phyloP scores from a whole-genome alignment of 2,329 filamentous ascomycete genomes.

The Trichoderma cornu-damae region DNA sequence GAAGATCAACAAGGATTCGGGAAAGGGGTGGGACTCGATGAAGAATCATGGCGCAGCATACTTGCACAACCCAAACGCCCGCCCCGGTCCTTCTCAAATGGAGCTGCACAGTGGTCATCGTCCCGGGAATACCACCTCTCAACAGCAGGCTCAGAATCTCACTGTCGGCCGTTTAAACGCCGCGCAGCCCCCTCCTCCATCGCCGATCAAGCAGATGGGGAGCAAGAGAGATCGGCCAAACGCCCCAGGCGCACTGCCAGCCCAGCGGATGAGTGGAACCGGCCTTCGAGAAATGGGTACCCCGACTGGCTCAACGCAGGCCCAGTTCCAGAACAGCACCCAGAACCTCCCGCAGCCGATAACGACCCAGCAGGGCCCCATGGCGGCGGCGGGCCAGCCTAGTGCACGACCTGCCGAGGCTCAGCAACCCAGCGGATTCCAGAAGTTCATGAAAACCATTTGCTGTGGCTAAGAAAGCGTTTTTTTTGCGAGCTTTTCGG shows the following conservation, averaged over 20 bases:
- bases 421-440: slow-evolving; percentile 68
- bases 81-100: slow-evolving; percentile 77
- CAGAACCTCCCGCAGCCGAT: slow-evolving; percentile 72
- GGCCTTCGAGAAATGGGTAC: slow-evolving; percentile 72
- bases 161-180: slow-evolving; percentile 89
- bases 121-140: slow-evolving; percentile 60
- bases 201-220: slow-evolving; percentile 75
- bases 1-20: slow-evolving; percentile 78
- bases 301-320: slow-evolving; percentile 85
- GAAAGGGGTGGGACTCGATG: slow-evolving; percentile 77
- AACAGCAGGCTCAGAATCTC: slow-evolving; percentile 58
- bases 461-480: slow-evolving; percentile 68
- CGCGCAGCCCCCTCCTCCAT: slow-evolving; percentile 82
- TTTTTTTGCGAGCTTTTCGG: slow-evolving; percentile 21
- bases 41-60: slow-evolving; percentile 60
- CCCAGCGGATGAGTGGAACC: slow-evolving; percentile 71
- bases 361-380: slow-evolving; percentile 55
- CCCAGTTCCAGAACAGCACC: slow-evolving; percentile 93
- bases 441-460: slow-evolving; percentile 87
- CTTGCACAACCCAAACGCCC: slow-evolving; percentile 70
- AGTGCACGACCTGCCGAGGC: slow-evolving; percentile 59
- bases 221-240: slow-evolving; percentile 72
- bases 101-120: slow-evolving; percentile 73
- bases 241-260: slow-evolving; percentile 65
- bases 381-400: slow-evolving; percentile 49